These are phyloP conservation scores for Spergularia marina DNA, from an alignment of 148 eudicot species.

Conservation along the genomic window DNA sequence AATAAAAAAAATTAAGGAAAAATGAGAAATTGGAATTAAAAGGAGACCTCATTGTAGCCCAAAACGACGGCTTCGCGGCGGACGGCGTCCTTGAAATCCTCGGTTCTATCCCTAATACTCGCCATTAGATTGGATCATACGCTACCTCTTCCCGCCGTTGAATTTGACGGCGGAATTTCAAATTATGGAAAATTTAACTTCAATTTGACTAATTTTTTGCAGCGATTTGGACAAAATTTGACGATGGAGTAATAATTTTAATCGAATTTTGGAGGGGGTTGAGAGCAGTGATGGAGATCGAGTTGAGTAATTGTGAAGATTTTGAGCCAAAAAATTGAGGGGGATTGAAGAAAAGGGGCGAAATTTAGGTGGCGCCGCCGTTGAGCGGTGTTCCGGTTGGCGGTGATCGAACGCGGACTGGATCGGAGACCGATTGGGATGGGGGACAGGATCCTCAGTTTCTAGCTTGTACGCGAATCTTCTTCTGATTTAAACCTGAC, in stretches of 20 bases:
- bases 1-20: background rate
- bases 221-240: background rate
- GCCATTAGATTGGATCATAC: conserved; percentile 43
- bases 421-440: background rate
- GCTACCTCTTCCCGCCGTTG: background rate
- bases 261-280: background rate
- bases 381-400: background rate
- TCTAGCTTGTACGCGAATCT: too few species aligned
- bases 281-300: background rate
- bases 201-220: background rate
- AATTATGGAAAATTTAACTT: background rate
- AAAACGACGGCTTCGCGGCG: conserved; percentile 70
- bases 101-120: conserved; percentile 73
- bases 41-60: conserved; percentile 61
- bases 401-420: background rate
- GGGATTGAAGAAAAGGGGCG: background rate
- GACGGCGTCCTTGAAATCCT: conserved; percentile 86
- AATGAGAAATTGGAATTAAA: background rate
- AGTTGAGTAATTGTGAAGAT: background rate
- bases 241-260: background rate
- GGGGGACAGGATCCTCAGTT: too few species aligned
- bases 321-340: background rate
- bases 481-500: too few species aligned
- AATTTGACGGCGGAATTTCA: background rate
- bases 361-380: background rate